These are phyloP conservation scores for Rosa rugosa DNA, from an alignment of 306 rosid genomes.

Conservation along the genomic window DNA sequence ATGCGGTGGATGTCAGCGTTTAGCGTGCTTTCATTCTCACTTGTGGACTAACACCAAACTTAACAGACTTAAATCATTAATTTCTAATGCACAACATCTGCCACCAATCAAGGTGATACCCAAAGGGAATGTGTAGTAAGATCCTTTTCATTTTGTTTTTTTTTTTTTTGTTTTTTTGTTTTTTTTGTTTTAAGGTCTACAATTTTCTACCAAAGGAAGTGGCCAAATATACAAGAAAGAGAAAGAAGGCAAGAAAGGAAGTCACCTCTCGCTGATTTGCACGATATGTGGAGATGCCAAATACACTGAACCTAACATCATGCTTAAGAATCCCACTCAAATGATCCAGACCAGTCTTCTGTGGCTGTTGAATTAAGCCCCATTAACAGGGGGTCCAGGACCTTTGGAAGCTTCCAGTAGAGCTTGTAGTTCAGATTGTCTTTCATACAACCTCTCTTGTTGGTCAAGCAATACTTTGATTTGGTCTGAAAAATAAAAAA, in stretches of 20 bases:
- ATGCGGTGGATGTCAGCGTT: neutral
- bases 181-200: neutral
- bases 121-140: neutral
- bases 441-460: constrained; percentile 75
- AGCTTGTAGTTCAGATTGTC: constrained; percentile 68
- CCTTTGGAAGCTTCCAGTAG: constrained; percentile 62
- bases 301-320: constrained; percentile 67
- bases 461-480: constrained; percentile 57
- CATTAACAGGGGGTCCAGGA: constrained; percentile 36
- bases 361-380: constrained; percentile 37
- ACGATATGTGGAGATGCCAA: constrained; percentile 85
- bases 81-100: neutral
- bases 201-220: neutral
- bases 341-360: constrained; percentile 75
- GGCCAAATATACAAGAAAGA: neutral
- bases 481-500: constrained; percentile 51
- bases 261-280: constrained; percentile 86
- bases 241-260: neutral
- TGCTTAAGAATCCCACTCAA: constrained; percentile 90
- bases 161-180: neutral
- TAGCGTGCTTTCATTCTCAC: neutral
- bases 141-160: neutral
- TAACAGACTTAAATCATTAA: neutral
- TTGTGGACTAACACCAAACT: neutral
- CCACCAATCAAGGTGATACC: neutral